Evolutionary conservation across 768 basidiomycete genomes (phyloP), one percentile per base, ranked within the genome.

Genomic region (Solioccasus polychromus): DNA sequence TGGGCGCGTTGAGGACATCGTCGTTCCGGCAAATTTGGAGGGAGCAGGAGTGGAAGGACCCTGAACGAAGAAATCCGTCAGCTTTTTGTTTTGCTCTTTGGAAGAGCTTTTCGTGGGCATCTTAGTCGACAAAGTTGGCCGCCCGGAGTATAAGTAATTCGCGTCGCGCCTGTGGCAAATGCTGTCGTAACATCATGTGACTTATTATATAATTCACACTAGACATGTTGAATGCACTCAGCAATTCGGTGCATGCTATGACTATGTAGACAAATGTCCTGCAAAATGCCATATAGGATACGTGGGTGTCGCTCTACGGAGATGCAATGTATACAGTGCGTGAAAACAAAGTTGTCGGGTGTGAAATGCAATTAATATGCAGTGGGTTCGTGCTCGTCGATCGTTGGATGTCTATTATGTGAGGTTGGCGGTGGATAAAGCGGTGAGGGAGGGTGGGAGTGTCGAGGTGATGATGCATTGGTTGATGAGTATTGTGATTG

Each of bases 61-160:
- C 32, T 67, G 70, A 29, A 60, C 23, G 45, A 80, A 80, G 53
- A 75, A 81, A 30, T 76, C 70, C 7, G 75, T 76, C 20, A 81
- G 42, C 22, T 49, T 68, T 30, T 47, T 58, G 49, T 58, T 58
- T 20, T 48, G 50, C 39, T 51, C 38, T 47, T 49, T 51, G 39
- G 19, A 17, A 0, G 47, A 23, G 7, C 48, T 41, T 60, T 51
- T 47, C 31, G 48, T 9, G 31, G 49, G 47, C 62, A 70, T 60
- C 39, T 41, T 45, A 18, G 34, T n/a, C n/a, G n/a, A n/a, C n/a
- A n/a, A n/a, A n/a, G n/a, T n/a, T n/a, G n/a, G n/a, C n/a, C n/a
- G n/a, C n/a, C n/a, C n/a, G n/a, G n/a, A n/a, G n/a, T n/a, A n/a
- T n/a, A n/a, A n/a, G n/a, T n/a, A n/a, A n/a, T n/a, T n/a, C n/a